phyloP scores from a whole-genome alignment of 352 stramenopile species.

The Globisporangium emineosum region DNA sequence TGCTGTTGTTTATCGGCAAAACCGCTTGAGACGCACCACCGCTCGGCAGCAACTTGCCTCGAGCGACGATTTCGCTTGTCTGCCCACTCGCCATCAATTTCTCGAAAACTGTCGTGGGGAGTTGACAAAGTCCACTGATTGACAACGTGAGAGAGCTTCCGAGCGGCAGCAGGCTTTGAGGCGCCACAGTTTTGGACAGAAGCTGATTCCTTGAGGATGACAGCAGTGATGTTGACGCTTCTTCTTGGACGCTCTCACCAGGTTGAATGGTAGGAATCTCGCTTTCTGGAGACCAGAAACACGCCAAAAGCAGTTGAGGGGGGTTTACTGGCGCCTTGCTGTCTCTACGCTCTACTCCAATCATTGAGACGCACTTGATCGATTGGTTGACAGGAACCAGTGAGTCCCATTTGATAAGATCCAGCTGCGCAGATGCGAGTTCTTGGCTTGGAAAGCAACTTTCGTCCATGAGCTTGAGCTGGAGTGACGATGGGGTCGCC shows the following conservation, averaged over 20 bases:
- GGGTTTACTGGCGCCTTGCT: no score
- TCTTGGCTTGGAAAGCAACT: background rate
- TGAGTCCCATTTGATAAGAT: background rate
- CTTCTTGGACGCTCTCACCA: no score
- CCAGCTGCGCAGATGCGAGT: background rate
- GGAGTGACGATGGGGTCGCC: background rate
- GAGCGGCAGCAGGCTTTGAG: conserved; percentile 1
- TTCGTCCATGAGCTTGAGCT: conserved; percentile 2
- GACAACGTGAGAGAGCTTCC: conserved; percentile 4
- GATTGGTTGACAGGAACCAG: background rate
- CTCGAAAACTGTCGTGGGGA: background rate
- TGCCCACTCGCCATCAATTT: background rate
- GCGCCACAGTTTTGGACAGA: no score
- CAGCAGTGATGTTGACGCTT: background rate
- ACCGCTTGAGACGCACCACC: background rate
- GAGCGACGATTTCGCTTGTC: background rate
- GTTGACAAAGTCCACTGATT: conserved; percentile 8
- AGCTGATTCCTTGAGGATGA: background rate
- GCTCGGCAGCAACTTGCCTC: background rate
- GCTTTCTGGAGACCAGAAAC: background rate
- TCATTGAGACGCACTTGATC: conserved; percentile 1
- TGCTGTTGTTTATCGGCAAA: background rate
- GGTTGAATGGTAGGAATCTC: no score
- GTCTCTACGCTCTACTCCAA: background rate
- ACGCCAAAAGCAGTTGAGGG: conserved; percentile 2